These are phyloP conservation scores for Oryza meyeriana DNA, from an alignment of 176 grass and related monocot genomes.

Conservation along the genomic window DNA sequence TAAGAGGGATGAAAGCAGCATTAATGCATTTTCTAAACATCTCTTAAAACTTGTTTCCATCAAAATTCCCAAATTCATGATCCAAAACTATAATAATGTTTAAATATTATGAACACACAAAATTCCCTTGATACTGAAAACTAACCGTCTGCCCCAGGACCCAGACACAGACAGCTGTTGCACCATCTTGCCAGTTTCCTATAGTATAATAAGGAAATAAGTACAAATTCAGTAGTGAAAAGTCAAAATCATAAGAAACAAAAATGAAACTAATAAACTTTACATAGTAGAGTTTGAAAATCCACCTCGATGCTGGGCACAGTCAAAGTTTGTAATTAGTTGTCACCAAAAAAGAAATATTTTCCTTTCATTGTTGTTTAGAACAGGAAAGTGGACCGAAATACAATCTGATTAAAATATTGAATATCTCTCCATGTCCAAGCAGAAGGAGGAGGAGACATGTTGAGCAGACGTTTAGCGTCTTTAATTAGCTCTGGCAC, in stretches of 20 bases:
- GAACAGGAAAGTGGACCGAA: neutral
- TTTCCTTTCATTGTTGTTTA: neutral
- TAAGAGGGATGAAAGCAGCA: neutral
- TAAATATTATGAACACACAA: neutral
- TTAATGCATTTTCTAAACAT: constrained; percentile 6
- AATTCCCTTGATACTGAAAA: neutral
- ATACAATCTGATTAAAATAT: neutral
- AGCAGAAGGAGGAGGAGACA: neutral
- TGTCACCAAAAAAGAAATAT: neutral
- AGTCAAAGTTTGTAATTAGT: neutral
- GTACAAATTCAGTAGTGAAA: neutral
- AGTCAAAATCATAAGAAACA: neutral
- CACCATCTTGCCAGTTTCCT: constrained; percentile 98
- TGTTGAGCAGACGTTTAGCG: neutral
- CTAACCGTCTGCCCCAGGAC: constrained; percentile 75
- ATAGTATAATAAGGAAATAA: neutral
- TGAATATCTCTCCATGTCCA: neutral
- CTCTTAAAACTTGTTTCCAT: neutral
- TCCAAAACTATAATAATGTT: neutral
- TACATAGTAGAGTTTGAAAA: neutral
- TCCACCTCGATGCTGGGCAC: neutral
- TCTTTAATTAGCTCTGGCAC: neutral
- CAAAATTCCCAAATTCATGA: neutral
- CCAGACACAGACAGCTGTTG: constrained; percentile 91
- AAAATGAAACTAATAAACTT: neutral